Evolutionary conservation across 495 filamentous ascomycete genomes (phyloP), one percentile per base, ranked within the genome.

Genomic region (Lichenothelia convexa): DNA sequence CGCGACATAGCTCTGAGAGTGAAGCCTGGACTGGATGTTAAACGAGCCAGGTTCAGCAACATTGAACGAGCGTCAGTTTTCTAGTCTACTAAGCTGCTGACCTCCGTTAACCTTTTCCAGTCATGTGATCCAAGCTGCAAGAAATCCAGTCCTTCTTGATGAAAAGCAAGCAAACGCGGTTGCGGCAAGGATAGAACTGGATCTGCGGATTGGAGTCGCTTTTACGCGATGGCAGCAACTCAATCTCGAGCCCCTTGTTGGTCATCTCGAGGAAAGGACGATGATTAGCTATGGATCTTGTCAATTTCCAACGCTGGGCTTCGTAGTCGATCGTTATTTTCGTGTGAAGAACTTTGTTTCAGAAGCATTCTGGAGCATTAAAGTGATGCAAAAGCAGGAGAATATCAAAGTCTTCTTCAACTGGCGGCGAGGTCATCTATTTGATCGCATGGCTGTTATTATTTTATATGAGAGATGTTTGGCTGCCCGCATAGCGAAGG

Each of bases 261-360:
- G 66, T 7, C 59, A 65, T 8, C 52, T 89, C 34, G 59, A 62
- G 36, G 58, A 70, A 43, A 32, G 32, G 36, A 55, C 32, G 35
- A 43, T 82, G 12, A 68, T 97, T 19, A 93, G 85, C 54, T 97
- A 95, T 56, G 89, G 86, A 12, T 91, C 84, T 9, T 97, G 89
- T 41, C 89, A 97, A 58, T 97, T 97, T 49, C 89, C 89, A 9
- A 95, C 91, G 0, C 61, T 97, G 9, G 89, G 89, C 2, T 97
- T 97, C 45, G 85, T 97, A 0, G 89, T 97, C 11, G 91, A 97
- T 53, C 71, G 87, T 15, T 97, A 95, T 52, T 78, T 92, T 36
- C 68, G 75, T 43, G 85, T 97, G 29, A 71, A 79, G 41, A 93
- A 91, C 47, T 97, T 97, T 51, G 75, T 87, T 13, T 80, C 87